Evolutionary conservation across 1,284 basidiomycete species (phyloP), one percentile per base, ranked within the genome.

Genomic region (Violaceomyces palustris): DNA sequence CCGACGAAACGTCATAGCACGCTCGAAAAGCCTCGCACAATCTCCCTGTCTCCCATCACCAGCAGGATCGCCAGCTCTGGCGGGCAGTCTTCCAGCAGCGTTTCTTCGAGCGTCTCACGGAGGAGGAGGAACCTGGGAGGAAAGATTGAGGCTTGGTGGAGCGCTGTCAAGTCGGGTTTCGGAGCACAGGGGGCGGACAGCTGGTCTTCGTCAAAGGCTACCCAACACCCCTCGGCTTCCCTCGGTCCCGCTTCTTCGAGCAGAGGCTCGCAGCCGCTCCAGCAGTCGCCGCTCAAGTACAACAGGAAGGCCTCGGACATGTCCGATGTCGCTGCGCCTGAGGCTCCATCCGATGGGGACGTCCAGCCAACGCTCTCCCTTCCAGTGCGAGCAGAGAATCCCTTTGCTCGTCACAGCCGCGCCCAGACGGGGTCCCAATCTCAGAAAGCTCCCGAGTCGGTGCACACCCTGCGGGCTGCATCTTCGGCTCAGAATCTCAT

Each of bases 111-210:
- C n/a, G n/a, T n/a, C n/a, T n/a, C n/a, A n/a, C n/a, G 57, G 26
- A 47, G 54, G 21, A 45, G 54, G 15, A 58, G 56, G 37, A 48
- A 63, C 35, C 46, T 69, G n/a, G 62, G 64, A 18, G 45, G 50
- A 43, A 67, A 67, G 49, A 67, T 69, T 41, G 66, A 69, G 28
- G 62, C 65, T 3, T 69, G 66, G 66, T 69, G 66, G 66, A 64
- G 59, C 36, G 64, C 66, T 5, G 66, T 69, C 53, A 69, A 69
- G 53, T 58, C 64, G 6, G 64, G 64, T 29, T 69, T 69, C 39
- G 57, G 48, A 10, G 51, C 30, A 33, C 15, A 34, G 12, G 31
- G 31, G 31, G 14, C 9, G 31, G 31, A 12, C 14, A 12, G 17
- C 8, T 33, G n/a, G n/a, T n/a, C n/a, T n/a, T n/a, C n/a, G n/a